Base-by-base conservation (phyloP, 129 eudicot genomes). In the Pseudognaphalium luteoalbum region DNA sequence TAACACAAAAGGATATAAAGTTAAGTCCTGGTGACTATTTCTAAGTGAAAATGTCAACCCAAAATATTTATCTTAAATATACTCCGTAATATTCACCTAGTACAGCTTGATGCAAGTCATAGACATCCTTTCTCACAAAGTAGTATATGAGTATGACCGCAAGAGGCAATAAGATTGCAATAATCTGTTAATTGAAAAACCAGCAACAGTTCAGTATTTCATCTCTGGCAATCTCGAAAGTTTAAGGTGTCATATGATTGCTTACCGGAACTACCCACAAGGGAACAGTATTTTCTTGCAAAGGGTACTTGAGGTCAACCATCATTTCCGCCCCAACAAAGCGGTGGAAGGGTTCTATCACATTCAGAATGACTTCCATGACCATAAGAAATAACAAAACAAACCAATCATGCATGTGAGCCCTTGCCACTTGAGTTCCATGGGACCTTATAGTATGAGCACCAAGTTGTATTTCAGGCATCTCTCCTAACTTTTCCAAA, bases 391-490 rank as follows among this genome's bases (percentile, higher is more conserved):
- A 80, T 21, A 88, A 0, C 66, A 92, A 86, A 69, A 90, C 90
- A 50, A 92, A 72, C 98, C 98, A 92, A 74, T 92, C 98, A 52
- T 88, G 92, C 89, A 83, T 84, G 86, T 90, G 96, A 59, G 76
- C 25, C 81, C 87, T 88, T 60, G 88, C 92, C 61, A 92, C 90
- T 80, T 73, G 79, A 47, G 77, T 59, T 69, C 96, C 94, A 85
- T 88, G 88, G 63, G 86, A 64, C 82, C 95, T 83, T 76, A 91
- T 56, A 8, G 97, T 91, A 71, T 88, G 93, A 51, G 86, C 93
- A 70, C 96, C 96, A 57, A 90, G 79, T 81, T 92, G 96, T 83
- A 88, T 86, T 78, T 92, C 97, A 54, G 98, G 94, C 98, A 92
- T 92, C 50, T 90, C 76, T 62, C 68, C 83, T 81, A 81, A 68